Base-by-base conservation (phyloP, 1,284 basidiomycete genomes). In the Paramarasmius palmivorus region DNA sequence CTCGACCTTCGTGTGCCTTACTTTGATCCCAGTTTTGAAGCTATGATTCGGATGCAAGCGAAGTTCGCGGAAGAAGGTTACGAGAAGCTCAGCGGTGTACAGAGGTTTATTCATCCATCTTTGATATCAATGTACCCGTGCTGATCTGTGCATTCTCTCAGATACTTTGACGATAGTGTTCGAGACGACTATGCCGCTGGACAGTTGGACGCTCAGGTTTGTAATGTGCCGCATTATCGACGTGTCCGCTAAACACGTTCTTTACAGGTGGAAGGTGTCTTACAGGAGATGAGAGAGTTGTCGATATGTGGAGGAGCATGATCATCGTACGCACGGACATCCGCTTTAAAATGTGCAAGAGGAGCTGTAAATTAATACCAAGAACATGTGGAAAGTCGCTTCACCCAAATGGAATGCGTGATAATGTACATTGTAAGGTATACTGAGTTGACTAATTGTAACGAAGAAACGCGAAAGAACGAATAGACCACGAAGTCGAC, bases 1-100 rank as follows among this genome's bases (percentile, higher is more conserved):
- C 83, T 99, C 45, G 95, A 98, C 64, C 83, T 98, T 22, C 90
- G 97, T 35, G 90, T 99, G 39, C 96, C 97, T 6, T 99, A 94
- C 77, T 92, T 99, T 58, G 96, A 99, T 70, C 97, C 97, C 1
- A 95, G 92, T 61, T 98, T 99, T 68, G 97, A 99, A 72, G 93
- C 96, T 32, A 98, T 99, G 96, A 93, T 98, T 63, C 84, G 97
- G 39, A 93, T 97, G 83, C 96, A 99, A 70, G 85, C 92, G 66
- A 94, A 95, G 65, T 98, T 98, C 65, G 94, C 95, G 1, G 92
- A 98, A 68, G 95, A 98, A 64, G 97, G 93, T 0, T 99, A 99
- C 69, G 95, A 99, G 75, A 98, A 97, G 74, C 81, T 99, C 52
- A 92, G 95, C 41, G 90, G 93, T 42, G 97, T 99, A 3, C 97